These are phyloP conservation scores for Botrytis tulipae DNA, from an alignment of 2,329 filamentous ascomycete genomes.

Conservation along the genomic window DNA sequence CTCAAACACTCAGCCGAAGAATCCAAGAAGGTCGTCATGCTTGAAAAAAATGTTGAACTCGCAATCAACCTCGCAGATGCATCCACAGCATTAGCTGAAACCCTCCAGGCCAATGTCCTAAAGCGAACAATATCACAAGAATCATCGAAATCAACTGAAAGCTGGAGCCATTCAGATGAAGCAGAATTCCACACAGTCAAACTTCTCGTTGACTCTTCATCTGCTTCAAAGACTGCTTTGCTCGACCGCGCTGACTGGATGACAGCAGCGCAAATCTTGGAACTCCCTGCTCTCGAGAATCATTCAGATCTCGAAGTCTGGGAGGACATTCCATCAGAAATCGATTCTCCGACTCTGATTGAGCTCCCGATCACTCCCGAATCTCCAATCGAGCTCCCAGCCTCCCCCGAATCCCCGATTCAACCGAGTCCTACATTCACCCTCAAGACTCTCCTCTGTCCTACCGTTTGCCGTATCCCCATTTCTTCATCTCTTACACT, in stretches of 20 bases:
- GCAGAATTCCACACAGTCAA: not conserved
- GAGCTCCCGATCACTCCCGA: not conserved
- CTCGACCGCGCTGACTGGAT: not conserved
- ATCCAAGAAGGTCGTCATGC: not conserved
- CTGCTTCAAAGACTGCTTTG: not conserved
- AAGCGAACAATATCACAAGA: not conserved
- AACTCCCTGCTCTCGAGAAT: not conserved
- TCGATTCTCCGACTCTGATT: not conserved
- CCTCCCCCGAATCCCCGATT: not conserved
- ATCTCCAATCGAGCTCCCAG: not conserved
- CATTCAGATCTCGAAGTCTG: not conserved
- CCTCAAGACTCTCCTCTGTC: not conserved
- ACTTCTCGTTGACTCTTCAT: not conserved
- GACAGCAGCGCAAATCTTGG: not conserved
- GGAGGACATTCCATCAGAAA: no score
- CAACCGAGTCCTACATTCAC: not conserved
- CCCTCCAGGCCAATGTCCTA: not conserved
- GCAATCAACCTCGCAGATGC: not conserved
- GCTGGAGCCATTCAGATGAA: slow-evolving; percentile 2
- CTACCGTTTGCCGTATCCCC: not conserved
- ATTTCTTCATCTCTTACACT: not conserved
- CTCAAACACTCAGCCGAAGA: not conserved
- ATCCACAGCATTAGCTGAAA: not conserved
- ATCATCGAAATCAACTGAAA: not conserved
- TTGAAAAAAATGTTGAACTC: not conserved